Conservation (phyloP, 257 asterid genomes). For the Datura wrightii region DNA sequence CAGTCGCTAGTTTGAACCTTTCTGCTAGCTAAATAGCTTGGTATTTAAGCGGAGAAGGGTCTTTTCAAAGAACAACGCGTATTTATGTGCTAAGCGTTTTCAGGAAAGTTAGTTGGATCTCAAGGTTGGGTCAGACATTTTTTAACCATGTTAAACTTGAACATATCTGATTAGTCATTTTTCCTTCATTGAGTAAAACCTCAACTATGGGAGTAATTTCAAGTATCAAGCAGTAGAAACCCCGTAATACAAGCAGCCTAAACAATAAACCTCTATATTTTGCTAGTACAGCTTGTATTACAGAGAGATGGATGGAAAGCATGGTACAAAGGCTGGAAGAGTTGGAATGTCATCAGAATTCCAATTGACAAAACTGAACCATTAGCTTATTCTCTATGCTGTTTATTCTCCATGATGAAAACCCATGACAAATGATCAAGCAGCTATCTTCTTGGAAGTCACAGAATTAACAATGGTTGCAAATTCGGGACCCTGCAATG, state of each 20-base stretch:
- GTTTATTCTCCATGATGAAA: constrained; percentile 32
- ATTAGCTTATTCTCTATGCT: constrained; percentile 3
- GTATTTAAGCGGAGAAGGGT: not conserved
- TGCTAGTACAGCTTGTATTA: not conserved
- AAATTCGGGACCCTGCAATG: constrained; percentile 87
- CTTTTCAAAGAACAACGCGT: not conserved
- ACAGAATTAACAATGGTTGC: constrained; percentile 92
- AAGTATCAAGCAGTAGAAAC: constrained; percentile 9
- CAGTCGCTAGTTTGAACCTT: not conserved
- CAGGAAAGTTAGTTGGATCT: not conserved
- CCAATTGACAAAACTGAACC: not conserved
- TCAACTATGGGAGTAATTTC: not conserved
- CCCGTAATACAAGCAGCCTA: not conserved
- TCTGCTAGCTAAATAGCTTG: not conserved
- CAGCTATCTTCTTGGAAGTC: constrained; percentile 89
- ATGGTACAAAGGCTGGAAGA: constrained; percentile 22
- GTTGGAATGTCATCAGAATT: constrained; percentile 35
- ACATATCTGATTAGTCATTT: not conserved
- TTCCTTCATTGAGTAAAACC: not conserved
- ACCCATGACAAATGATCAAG: constrained; percentile 47
- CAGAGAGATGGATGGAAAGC: constrained; percentile 10
- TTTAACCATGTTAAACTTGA: not conserved
- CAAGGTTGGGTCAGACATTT: not conserved
- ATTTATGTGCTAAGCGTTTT: not conserved
- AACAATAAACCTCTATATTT: not conserved